Conservation (phyloP, 148 eudicot species). For the Vaccinium corymbosum region DNA sequence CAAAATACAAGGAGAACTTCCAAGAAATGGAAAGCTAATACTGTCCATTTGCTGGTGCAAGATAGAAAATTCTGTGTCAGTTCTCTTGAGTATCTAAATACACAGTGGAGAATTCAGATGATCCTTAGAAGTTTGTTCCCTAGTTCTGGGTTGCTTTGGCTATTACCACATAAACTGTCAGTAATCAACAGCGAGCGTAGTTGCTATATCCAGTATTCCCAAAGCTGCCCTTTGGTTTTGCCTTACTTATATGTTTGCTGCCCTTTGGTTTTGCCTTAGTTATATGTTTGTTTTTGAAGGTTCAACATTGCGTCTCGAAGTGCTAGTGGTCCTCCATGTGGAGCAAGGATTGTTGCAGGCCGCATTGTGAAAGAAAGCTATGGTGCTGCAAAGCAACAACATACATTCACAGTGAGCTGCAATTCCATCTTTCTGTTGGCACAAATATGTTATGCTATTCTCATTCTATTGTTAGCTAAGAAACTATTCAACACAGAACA, state of each 20-base stretch:
- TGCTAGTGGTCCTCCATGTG: slow-evolving; percentile 77
- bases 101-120: not conserved
- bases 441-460: slow-evolving; percentile 4
- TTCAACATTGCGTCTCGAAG: slow-evolving; percentile 67
- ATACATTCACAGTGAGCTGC: slow-evolving; percentile 71
- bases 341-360: slow-evolving; percentile 64
- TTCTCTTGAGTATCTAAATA: not conserved
- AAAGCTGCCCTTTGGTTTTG: slow-evolving; percentile 3
- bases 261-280: not conserved
- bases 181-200: not conserved
- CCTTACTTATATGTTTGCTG: slow-evolving; percentile 2
- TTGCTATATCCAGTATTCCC: not conserved
- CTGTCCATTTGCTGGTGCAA: not conserved
- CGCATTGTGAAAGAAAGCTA: slow-evolving; percentile 88
- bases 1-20: not conserved
- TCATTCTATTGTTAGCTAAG: not conserved
- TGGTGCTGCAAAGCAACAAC: slow-evolving; percentile 89
- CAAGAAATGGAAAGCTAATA: not conserved
- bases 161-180: not conserved
- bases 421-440: not conserved
- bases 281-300: slow-evolving; percentile 32
- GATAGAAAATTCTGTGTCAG: not conserved
- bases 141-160: not conserved
- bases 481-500: not conserved
- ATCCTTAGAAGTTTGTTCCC: not conserved